A percentile compares a stretch with the other conserved stretches of the same genome.
Evolutionary conservation across 257 asterid species (phyloP).

Genomic region (Nicotiana otophora): DNA sequence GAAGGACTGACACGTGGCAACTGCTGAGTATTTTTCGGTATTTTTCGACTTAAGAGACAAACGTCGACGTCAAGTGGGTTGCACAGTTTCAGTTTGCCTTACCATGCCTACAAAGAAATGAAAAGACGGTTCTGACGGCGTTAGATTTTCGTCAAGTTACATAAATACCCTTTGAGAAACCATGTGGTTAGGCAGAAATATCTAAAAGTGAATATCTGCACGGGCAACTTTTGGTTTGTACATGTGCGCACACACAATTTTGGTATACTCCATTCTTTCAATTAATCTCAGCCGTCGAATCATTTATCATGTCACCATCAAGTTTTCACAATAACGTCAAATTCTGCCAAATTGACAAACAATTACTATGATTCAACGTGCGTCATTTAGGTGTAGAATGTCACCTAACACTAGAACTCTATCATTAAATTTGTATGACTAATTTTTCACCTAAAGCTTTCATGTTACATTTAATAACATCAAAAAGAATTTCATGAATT

Average conservation of each 20-base stretch:
- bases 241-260: not conserved
- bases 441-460: too few relatives aligned
- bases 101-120: not conserved
- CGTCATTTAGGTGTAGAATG: not conserved
- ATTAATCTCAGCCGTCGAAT: not conserved
- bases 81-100: not conserved
- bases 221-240: not conserved
- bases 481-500: too few relatives aligned
- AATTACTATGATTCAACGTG: not conserved
- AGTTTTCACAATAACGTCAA: not conserved
- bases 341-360: not conserved
- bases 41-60: not conserved
- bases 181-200: slow-evolving; percentile 22
- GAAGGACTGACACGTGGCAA: slow-evolving; percentile 42
- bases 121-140: not conserved
- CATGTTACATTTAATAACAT: too few relatives aligned
- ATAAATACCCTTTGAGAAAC: not conserved
- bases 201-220: slow-evolving; percentile 10
- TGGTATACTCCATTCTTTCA: not conserved
- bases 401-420: not conserved
- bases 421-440: not conserved
- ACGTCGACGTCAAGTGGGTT: slow-evolving; percentile 4
- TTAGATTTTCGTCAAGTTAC: not conserved
- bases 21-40: not conserved
- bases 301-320: not conserved